Percentiles rank a stretch among this genome's conserved stretches.
Evolutionary conservation across 1,139 yeast genomes (phyloP).

Genomic region (Yamadazyma membranifaciens): DNA sequence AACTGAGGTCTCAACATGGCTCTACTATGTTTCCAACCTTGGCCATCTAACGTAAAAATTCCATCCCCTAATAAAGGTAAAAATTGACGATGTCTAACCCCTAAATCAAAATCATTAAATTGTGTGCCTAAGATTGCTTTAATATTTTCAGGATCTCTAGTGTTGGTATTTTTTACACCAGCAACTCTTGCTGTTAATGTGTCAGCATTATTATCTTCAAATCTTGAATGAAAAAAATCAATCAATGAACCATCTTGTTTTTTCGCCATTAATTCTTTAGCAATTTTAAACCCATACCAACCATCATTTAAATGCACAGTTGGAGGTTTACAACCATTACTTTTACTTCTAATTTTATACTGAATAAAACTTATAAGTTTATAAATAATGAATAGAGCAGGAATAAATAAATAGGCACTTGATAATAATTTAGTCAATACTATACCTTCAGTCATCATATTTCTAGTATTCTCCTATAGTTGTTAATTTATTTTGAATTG

Average conservation of each 20-base stretch:
- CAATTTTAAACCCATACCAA: constrained; percentile 23
- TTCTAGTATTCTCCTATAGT: too few relatives aligned
- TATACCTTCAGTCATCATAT: neutral
- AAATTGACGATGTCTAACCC: constrained; percentile 41
- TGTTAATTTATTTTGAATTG: too few relatives aligned
- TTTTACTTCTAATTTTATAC: constrained; percentile 7
- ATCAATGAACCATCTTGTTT: constrained; percentile 23
- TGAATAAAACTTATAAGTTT: neutral
- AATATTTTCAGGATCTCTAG: constrained; percentile 36
- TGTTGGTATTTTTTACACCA: constrained; percentile 14
- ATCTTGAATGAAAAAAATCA: constrained; percentile 20
- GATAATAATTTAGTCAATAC: neutral
- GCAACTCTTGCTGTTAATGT: constrained; percentile 10
- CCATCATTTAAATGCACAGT: constrained; percentile 15
- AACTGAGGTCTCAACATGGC: constrained; percentile 58
- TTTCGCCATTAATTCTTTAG: constrained; percentile 14
- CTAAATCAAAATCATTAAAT: constrained; percentile 50
- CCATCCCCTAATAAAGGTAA: constrained; percentile 51
- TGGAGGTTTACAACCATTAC: constrained; percentile 21
- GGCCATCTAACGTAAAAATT: constrained; percentile 53
- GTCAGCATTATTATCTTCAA: constrained; percentile 9
- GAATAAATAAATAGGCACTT: constrained; percentile 1
- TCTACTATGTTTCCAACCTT: constrained; percentile 56
- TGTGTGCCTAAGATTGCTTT: constrained; percentile 38
- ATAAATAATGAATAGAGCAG: neutral